Conservation (phyloP, 75 land plant species). For the Pinus tabuliformis region DNA sequence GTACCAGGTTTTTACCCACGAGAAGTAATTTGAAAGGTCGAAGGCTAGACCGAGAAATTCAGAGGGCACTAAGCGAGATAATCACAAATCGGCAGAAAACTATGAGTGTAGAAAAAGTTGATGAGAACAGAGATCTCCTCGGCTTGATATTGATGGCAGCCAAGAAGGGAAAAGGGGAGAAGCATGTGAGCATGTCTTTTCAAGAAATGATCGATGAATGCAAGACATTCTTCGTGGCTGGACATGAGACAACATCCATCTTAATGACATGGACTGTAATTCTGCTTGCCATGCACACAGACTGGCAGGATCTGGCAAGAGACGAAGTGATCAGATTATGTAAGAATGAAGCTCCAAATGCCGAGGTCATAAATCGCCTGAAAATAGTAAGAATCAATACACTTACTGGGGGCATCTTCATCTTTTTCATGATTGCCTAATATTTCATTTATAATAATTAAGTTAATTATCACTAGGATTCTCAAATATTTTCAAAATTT, state of each 20-base stretch:
- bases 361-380: neutral
- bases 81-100: conserved; percentile 13
- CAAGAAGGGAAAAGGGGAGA: neutral
- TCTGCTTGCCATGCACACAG: conserved; percentile 10
- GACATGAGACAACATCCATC: conserved; percentile 8
- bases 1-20: conserved; percentile 19
- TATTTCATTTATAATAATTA: no score
- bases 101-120: neutral
- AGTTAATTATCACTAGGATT: no score
- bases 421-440: no score
- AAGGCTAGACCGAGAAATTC: conserved; percentile 14
- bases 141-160: neutral
- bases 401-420: neutral
- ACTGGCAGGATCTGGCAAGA: conserved; percentile 14
- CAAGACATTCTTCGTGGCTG: conserved; percentile 18
- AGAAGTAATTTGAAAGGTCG: conserved; percentile 7
- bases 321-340: conserved; percentile 5
- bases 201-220: conserved; percentile 15
- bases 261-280: conserved; percentile 7
- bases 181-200: neutral
- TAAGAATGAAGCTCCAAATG: neutral
- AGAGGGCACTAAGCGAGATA: conserved; percentile 8
- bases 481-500: no score
- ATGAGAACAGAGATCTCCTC: neutral
- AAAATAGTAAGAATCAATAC: neutral